Evolutionary conservation across 805 yeast species (phyloP).

Genomic region (Myxozyma vanderwaltii): DNA sequence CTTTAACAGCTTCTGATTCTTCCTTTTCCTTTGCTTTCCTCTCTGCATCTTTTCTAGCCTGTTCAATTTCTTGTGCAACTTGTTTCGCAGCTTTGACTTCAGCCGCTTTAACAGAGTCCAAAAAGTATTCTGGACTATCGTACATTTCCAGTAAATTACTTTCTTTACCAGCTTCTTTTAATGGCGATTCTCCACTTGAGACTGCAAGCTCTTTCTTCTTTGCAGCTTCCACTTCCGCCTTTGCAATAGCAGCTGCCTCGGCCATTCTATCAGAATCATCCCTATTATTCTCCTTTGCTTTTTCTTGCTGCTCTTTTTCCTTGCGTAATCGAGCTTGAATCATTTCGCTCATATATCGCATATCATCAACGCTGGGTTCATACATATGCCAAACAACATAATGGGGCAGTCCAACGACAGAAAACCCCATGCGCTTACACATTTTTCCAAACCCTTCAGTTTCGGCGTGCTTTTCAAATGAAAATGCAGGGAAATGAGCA

Average conservation of each 20-base stretch:
- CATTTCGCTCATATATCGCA: constrained; percentile 56
- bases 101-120: constrained; percentile 25
- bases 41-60: constrained; percentile 15
- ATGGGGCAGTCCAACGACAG: constrained; percentile 88
- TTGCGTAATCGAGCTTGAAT: constrained; percentile 44
- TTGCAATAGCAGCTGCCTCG: constrained; percentile 12
- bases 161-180: constrained; percentile 17
- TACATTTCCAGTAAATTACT: constrained; percentile 17
- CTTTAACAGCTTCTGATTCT: constrained; percentile 3
- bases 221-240: constrained; percentile 6
- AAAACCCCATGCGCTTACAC: constrained; percentile 80
- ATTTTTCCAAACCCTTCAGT: constrained; percentile 90
- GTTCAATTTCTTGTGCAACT: constrained; percentile 21
- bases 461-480: constrained; percentile 95
- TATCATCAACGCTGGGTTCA: constrained; percentile 92
- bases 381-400: constrained; percentile 96
- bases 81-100: constrained; percentile 24
- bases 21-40: constrained; percentile 8
- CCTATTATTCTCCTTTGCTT: constrained; percentile 5
- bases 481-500: constrained; percentile 94
- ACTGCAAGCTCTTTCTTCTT: not conserved
- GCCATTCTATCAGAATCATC: constrained; percentile 4
- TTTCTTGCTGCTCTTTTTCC: constrained; percentile 40
- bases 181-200: constrained; percentile 22
- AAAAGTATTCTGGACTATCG: constrained; percentile 19